Evolutionary conservation across 768 basidiomycete species (phyloP).

Genomic region (Mycena epipterygia): DNA sequence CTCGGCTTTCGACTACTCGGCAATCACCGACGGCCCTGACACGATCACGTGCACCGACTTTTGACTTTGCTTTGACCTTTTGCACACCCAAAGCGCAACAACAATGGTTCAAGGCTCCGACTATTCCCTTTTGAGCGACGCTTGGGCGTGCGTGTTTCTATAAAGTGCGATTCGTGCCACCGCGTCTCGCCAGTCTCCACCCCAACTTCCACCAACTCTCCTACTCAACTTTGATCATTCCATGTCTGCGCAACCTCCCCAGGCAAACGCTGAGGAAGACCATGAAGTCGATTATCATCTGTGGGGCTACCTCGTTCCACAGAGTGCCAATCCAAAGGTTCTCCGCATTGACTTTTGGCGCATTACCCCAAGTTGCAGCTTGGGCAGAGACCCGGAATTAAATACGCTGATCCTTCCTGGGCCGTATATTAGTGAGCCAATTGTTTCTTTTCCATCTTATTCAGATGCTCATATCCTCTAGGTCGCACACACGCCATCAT

Average conservation of each 20-base stretch:
- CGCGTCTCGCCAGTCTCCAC: neutral
- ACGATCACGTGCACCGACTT: neutral
- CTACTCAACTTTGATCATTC: neutral
- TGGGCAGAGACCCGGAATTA: conserved; percentile 18
- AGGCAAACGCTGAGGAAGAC: neutral
- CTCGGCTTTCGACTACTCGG: neutral
- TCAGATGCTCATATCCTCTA: neutral
- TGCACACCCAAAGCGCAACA: conserved; percentile 15
- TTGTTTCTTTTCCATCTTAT: neutral
- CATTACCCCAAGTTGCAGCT: neutral
- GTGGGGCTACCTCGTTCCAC: conserved; percentile 28
- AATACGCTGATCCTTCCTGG: conserved; percentile 29
- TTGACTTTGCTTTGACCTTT: neutral
- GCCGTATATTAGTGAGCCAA: conserved; percentile 21
- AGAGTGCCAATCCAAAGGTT: neutral
- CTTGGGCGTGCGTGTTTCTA: conserved; percentile 2
- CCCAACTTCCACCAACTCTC: neutral
- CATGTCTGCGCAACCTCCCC: neutral
- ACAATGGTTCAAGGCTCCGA: neutral
- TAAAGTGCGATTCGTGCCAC: conserved; percentile 20
- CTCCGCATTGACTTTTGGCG: conserved; percentile 34
- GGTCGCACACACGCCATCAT: conserved; percentile 25
- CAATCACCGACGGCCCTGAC: neutral
- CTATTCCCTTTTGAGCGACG: conserved; percentile 16
- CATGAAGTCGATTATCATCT: conserved; percentile 17